Evolutionary conservation across 2,329 filamentous ascomycete genomes (phyloP).

Genomic region (Pleoardoris graminearum): DNA sequence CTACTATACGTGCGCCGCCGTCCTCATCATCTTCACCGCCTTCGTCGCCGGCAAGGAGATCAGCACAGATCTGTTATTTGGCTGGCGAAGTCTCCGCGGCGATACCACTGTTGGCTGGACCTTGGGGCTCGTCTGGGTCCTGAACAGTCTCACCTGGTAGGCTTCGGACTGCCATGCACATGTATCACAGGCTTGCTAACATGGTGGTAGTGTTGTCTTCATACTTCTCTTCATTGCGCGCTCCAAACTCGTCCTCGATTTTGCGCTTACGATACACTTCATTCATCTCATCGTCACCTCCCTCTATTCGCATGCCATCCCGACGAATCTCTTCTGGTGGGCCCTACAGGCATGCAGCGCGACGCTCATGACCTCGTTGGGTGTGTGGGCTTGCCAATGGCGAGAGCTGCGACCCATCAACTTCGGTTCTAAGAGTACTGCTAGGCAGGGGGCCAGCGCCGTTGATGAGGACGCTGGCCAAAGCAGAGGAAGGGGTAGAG

Average conservation of each 20-base stretch:
- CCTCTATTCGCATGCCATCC: constrained; percentile 76
- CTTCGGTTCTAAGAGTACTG: constrained; percentile 66
- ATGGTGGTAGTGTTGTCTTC: constrained; percentile 68
- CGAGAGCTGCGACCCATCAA: constrained; percentile 85
- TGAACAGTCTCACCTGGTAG: constrained; percentile 67
- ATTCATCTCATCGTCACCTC: constrained; percentile 78
- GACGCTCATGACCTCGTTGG: constrained; percentile 68
- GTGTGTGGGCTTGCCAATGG: constrained; percentile 90
- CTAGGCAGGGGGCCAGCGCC: constrained; percentile 23
- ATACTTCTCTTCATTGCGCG: constrained; percentile 83
- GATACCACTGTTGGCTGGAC: constrained; percentile 74
- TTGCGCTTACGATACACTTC: constrained; percentile 84
- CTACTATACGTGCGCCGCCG: constrained; percentile 65
- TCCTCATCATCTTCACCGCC: constrained; percentile 69
- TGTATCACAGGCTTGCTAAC: constrained; percentile 16
- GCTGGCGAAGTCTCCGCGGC: constrained; percentile 65
- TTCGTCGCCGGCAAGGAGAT: constrained; percentile 66
- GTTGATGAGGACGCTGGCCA: constrained; percentile 44
- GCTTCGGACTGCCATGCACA: constrained; percentile 26
- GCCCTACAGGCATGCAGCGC: constrained; percentile 64
- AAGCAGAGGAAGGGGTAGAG: constrained; percentile 45
- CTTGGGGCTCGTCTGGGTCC: constrained; percentile 67
- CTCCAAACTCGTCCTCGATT: constrained; percentile 93
- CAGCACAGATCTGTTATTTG: constrained; percentile 61
- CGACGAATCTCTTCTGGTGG: constrained; percentile 88